Base-by-base conservation (phyloP, 768 basidiomycete species). In the Macrolepiota albuminosa region DNA sequence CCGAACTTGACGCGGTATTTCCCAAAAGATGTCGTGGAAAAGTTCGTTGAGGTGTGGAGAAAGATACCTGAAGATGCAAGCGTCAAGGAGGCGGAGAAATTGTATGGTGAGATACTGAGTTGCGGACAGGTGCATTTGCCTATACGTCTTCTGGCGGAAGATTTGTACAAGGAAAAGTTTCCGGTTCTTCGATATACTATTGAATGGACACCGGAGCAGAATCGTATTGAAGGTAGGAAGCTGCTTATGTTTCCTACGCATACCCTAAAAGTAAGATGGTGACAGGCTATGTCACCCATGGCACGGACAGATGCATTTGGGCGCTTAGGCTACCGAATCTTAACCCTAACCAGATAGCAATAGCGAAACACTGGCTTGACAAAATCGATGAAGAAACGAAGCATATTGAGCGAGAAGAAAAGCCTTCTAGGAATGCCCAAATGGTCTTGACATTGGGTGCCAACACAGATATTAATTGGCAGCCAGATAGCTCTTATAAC, bases 211-310 rank as follows among this genome's bases (percentile, higher is more conserved):
- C 87, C 89, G 0, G 83, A 85, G 66, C 80, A 85, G 54, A 64
- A 75, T 49, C 79, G 84, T 8, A 75, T 79, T 2, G 71, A 78
- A 66, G 88, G 88, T 84, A 66, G 63, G 76, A 36, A 33, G 1
- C 37, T 26, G 1, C 10, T 33, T 3, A 31, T 24, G 47, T 1
- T 9, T 18, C 1, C 6, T 39, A 10, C 4, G 16, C 16, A 34
- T 47, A 8, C 26, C 8, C 29, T 48, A 14, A 49, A 16, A 33
- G 31, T 43, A 11, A 29, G 10, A 52, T 8, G 24, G 21, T 24
- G 2, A 16, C 34, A 89, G 87, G 86, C 1, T 83, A 84, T 56
- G 85, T 91, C 6, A 89, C 88, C 0, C 90, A 92, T 64, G 87
- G 74, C 6, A 81, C 82, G 8, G 91, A 92, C 64, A 76, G 85